These are phyloP conservation scores for Cinnamomum micranthum DNA, from an alignment of 164 flowering plant species.

Conservation along the genomic window DNA sequence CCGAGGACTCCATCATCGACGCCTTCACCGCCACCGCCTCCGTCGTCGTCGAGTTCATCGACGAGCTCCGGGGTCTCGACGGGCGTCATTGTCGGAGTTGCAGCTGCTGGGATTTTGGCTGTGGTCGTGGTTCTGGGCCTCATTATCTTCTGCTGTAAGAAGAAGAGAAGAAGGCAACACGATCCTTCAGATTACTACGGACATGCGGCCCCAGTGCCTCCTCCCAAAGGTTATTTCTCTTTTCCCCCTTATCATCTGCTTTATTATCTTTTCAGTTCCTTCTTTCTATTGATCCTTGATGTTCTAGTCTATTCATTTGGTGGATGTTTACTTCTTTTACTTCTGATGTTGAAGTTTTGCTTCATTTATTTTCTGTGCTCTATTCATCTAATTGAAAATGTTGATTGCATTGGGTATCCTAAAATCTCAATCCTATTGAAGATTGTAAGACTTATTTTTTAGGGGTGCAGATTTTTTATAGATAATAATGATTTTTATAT, in stretches of 20 bases:
- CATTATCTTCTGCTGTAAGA: conserved; percentile 51
- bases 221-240: conserved; percentile 37
- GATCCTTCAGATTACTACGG: conserved; percentile 26
- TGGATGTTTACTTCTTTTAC: no score
- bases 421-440: no score
- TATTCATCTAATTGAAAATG: neutral
- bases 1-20: conserved; percentile 7
- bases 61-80: conserved; percentile 25
- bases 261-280: neutral
- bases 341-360: neutral
- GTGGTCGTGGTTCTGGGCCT: conserved; percentile 37
- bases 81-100: conserved; percentile 57
- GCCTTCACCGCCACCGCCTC: conserved; percentile 9
- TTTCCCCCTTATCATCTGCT: neutral
- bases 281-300: no score
- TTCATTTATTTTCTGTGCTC: no score
- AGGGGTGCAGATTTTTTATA: no score
- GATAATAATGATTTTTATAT: no score
- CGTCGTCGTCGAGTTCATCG: neutral
- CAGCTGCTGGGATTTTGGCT: conserved; percentile 46
- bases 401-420: neutral
- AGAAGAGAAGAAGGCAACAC: conserved; percentile 40
- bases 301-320: neutral
- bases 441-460: no score
- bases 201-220: conserved; percentile 31